Base-by-base conservation (phyloP, 345 rosid genomes). In the Theobroma cacao region DNA sequence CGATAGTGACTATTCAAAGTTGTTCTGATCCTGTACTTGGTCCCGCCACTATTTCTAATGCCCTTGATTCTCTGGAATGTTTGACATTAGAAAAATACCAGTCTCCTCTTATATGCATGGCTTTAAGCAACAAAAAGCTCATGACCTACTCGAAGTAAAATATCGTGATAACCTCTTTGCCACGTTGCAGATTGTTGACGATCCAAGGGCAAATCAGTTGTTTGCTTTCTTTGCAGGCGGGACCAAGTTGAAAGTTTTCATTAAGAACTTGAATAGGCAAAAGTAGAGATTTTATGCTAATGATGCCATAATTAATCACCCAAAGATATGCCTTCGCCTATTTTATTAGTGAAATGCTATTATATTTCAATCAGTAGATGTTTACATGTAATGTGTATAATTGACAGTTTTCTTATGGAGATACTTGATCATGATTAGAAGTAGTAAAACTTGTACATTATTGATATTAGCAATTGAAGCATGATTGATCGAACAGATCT, bases 251-350 rank as follows among this genome's bases (percentile, higher is more conserved):
- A 65, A 65, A 20, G 70, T 4, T 65, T 65, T 38, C 47, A 65
- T 65, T 36, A 65, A 65, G 70, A 65, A 65, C 4, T n/a, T 65
- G 26, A 38, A 38, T 65, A 65, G 70, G 47, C 43, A 63, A 33
- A 2, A 24, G 8, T 18, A 7, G 58, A 24, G 24, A 52, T 20
- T 52, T 18, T 24, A 52, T 52, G 24, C 24, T 20, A 63, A 63
- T 63, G 41, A 62, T 62, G 41, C 26, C 20, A 30, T 14, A 30
- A 33, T 60, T 60, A 60, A 28, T 13, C 64, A 60, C 36, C 64
- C 20, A 60, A 28, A 30, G 20, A 1, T 3, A 9, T n/a, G 28
- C 12, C 61, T 56, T 56, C 8, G 30, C 1, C 26, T 56, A 22
- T 56, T 56, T n/a, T 22, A 22, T 22, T n/a, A 56, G 30, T 8